These are phyloP conservation scores for Naganishia randhawae DNA, from an alignment of 768 basidiomycete species.

Conservation along the genomic window DNA sequence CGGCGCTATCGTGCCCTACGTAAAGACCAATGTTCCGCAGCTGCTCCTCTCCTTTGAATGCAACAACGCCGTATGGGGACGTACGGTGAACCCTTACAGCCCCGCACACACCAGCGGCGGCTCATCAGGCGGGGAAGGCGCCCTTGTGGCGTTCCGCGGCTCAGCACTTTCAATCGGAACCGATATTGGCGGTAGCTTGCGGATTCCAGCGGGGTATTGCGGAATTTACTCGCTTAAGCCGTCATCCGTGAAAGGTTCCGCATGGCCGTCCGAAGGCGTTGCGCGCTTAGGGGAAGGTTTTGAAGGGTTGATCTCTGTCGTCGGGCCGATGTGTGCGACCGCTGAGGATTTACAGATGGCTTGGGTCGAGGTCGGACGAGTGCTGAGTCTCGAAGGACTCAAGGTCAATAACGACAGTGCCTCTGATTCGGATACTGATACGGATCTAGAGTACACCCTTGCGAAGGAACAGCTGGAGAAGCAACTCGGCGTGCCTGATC, in stretches of 20 bases:
- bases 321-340: slow-evolving; percentile 63
- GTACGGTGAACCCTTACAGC: slow-evolving; percentile 73
- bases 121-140: slow-evolving; percentile 81
- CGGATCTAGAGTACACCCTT: background rate
- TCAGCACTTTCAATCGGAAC: slow-evolving; percentile 66
- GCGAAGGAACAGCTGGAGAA: slow-evolving; percentile 3
- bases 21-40: slow-evolving; percentile 56
- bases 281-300: slow-evolving; percentile 57
- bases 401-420: background rate
- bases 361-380: slow-evolving; percentile 62
- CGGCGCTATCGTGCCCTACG: slow-evolving; percentile 56
- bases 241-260: background rate
- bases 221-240: slow-evolving; percentile 61
- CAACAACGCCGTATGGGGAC: slow-evolving; percentile 72
- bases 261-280: slow-evolving; percentile 60
- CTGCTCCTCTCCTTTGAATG: slow-evolving; percentile 68
- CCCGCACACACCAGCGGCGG: slow-evolving; percentile 69
- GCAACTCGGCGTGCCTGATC: slow-evolving; percentile 7
- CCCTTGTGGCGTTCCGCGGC: slow-evolving; percentile 62
- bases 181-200: slow-evolving; percentile 69
- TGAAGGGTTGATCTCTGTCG: slow-evolving; percentile 59
- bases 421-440: background rate
- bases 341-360: slow-evolving; percentile 64
- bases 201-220: slow-evolving; percentile 65
- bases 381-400: slow-evolving; percentile 35